Evolutionary conservation across 352 stramenopile species (phyloP).

Genomic region (Phytopythium ostracodes): DNA sequence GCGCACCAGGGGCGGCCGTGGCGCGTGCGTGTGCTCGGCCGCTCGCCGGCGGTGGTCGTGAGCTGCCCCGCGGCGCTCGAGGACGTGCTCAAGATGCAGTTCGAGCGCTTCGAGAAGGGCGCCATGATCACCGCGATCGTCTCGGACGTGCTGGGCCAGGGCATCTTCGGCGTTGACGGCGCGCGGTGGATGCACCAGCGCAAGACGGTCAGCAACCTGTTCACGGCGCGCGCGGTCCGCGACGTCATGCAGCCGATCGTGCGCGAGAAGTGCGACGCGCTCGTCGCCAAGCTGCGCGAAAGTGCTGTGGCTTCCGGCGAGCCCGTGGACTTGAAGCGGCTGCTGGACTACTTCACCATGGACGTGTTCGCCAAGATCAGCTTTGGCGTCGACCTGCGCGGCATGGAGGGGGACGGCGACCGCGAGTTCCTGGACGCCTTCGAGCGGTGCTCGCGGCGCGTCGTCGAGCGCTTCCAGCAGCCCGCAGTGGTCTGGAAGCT

Average conservation of each 20-base stretch:
- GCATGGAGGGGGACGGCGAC: constrained; percentile 35
- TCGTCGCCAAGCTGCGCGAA: constrained; percentile 28
- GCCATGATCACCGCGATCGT: constrained; percentile 27
- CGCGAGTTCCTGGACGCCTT: constrained; percentile 31
- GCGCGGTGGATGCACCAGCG: constrained; percentile 66
- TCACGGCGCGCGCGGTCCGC: constrained; percentile 57
- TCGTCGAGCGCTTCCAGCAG: constrained; percentile 34
- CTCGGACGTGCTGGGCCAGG: constrained; percentile 65
- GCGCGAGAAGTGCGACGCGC: constrained; percentile 26
- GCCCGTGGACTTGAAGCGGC: constrained; percentile 38
- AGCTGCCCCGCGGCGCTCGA: constrained; percentile 42
- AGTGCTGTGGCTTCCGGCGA: constrained; percentile 8
- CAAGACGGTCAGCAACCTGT: constrained; percentile 88
- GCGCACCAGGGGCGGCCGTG: constrained; percentile 39
- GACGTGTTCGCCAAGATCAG: constrained; percentile 74
- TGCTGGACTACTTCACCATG: constrained; percentile 63
- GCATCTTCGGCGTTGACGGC: constrained; percentile 74
- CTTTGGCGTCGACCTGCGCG: constrained; percentile 59
- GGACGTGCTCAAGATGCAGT: constrained; percentile 61
- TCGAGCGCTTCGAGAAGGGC: constrained; percentile 78
- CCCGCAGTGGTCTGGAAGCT: constrained; percentile 38
- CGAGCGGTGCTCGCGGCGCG: constrained; percentile 23
- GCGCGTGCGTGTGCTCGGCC: constrained; percentile 30
- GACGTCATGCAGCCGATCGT: constrained; percentile 53
- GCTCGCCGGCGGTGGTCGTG: constrained; percentile 35